A percentile compares a stretch with the other conserved stretches of the same genome.
Conservation (phyloP, 192 early-diverging fungal species). For the Helicostylum pulchrum region DNA sequence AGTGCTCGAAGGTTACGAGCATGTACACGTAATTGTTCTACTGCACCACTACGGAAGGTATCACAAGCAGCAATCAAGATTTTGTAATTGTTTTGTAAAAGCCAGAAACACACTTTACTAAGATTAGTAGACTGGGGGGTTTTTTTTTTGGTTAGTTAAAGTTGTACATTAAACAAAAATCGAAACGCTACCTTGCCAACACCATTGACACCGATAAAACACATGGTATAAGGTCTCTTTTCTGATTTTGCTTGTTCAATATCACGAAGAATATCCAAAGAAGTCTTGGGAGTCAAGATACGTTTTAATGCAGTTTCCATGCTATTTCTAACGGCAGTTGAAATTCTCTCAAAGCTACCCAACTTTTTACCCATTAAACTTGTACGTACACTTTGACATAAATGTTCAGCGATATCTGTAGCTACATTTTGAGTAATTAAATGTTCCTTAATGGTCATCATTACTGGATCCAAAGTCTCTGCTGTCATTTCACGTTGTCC, state of each 20-base stretch:
- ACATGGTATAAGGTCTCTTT: constrained; percentile 81
- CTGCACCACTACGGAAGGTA: constrained; percentile 94
- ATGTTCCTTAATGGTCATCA: constrained; percentile 90
- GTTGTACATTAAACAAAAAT: neutral
- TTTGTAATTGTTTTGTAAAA: constrained; percentile 85
- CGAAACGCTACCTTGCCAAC: constrained; percentile 52
- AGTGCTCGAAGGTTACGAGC: constrained; percentile 83
- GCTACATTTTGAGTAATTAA: constrained; percentile 93
- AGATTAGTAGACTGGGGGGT: constrained; percentile 89
- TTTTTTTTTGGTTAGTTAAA: neutral
- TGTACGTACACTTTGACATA: constrained; percentile 75
- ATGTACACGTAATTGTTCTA: constrained; percentile 92
- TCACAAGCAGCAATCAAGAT: constrained; percentile 95
- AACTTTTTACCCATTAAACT: constrained; percentile 73
- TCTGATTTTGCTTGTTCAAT: constrained; percentile 67
- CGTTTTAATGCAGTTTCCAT: constrained; percentile 84
- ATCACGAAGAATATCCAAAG: constrained; percentile 88
- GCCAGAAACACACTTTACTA: constrained; percentile 93
- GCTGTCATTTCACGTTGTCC: constrained; percentile 69
- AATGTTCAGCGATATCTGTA: constrained; percentile 77
- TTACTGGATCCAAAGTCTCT: constrained; percentile 70
- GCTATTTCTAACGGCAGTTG: constrained; percentile 64
- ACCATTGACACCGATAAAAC: constrained; percentile 95
- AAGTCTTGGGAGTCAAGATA: constrained; percentile 86
- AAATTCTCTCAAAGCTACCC: constrained; percentile 70